phyloP scores from a whole-genome alignment of 805 yeast species.

The Wickerhamiella galacta region DNA sequence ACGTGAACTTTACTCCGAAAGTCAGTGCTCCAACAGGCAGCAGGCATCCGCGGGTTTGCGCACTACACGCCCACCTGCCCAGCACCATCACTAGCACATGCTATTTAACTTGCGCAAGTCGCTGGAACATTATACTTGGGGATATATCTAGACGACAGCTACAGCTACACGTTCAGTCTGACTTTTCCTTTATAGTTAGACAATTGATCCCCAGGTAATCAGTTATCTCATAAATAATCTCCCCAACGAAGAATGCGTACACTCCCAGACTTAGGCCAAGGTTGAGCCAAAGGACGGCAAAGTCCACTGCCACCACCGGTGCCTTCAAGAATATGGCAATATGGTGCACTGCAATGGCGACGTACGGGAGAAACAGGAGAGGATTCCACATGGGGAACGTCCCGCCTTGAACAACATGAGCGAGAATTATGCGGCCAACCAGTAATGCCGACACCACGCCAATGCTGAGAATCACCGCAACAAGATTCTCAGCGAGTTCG shows the following conservation, averaged over 20 bases:
- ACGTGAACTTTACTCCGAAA: too few species aligned
- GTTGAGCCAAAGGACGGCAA: constrained; percentile 31
- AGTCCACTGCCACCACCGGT: constrained; percentile 28
- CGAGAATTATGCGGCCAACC: constrained; percentile 82
- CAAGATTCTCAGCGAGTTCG: constrained; percentile 21
- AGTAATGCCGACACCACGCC: constrained; percentile 65
- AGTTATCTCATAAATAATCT: constrained; percentile 61
- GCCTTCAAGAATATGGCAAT: constrained; percentile 22
- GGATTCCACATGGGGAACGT: constrained; percentile 50
- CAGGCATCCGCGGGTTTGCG: too few species aligned
- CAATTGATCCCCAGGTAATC: constrained; percentile 78
- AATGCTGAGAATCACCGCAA: constrained; percentile 49
- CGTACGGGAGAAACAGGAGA: constrained; percentile 36
- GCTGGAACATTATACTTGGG: too few species aligned
- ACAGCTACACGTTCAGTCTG: neutral
- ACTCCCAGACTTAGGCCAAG: constrained; percentile 51
- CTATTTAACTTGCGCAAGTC: too few species aligned
- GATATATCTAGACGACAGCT: too few species aligned
- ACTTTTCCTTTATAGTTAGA: constrained; percentile 37
- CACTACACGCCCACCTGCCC: too few species aligned
- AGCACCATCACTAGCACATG: too few species aligned
- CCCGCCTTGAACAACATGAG: constrained; percentile 62
- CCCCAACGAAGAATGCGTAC: constrained; percentile 51
- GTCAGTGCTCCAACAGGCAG: too few species aligned
- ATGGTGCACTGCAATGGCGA: constrained; percentile 60